Evolutionary conservation across 495 filamentous ascomycete species (phyloP), one percentile per base, ranked within the genome.

Genomic region (Gamarada debralockiae): DNA sequence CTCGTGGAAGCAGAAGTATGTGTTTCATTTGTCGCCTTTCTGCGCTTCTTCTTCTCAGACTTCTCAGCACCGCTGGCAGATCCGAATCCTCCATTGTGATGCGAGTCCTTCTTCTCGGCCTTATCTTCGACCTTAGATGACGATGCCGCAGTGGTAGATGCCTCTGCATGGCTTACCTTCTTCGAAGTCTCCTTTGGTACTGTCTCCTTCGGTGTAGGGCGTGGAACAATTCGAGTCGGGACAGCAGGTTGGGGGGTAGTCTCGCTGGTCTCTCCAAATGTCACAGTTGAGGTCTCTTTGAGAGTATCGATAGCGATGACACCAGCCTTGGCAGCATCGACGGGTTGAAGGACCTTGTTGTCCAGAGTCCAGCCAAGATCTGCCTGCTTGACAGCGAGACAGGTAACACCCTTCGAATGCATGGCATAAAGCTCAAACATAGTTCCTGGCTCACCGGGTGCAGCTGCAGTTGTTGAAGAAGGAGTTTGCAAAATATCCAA

Each of bases 341-440:
- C 74, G 1, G 86, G 73, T 51, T 81, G 67, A 34, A 96, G 72
- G 48, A 91, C 86, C 67, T 91, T 93, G 67, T 87, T 90, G 29
- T 97, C 90, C 31, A 78, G 71, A 50, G 80, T 83, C 91, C 90
- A 97, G 3, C 95, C 93, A 48, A 99, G 70, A 67, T 97, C 92
- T 41, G 84, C 80, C 66, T 88, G 86, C 66, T 85, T 92, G 60
- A 99, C 80, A 61, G 78, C 83, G 25, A 97, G 59, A 61, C 86
- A 90, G 1, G 89, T 90, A 37, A 97, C 90, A 54, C 95, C 95
- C 67, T 89, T 93, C 7, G 93, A 95, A 67, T 99, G 92, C 85
- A 96, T 95, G 18, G 89, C 87, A 67, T 97, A 99, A 7, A 99
- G 80, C 72, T 97, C 95, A 59, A 97, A 97, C 43, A 96, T 64